Evolutionary conservation across 441 rosid species (phyloP).

Genomic region (Brassica balearica): DNA sequence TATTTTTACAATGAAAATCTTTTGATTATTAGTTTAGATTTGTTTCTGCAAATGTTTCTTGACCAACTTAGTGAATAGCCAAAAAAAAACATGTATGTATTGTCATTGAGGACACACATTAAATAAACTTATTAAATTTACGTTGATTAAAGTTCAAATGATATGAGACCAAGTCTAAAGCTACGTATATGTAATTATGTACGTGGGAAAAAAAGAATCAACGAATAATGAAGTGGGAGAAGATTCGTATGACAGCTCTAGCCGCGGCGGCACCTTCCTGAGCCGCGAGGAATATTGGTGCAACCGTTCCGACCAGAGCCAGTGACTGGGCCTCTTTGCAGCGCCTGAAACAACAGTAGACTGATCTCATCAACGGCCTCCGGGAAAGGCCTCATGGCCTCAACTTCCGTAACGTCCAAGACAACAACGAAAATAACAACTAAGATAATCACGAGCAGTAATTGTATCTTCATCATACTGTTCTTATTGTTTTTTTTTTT

Average conservation of each 20-base stretch:
- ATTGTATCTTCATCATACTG: constrained; percentile 31
- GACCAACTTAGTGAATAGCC: background rate
- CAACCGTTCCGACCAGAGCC: constrained; percentile 42
- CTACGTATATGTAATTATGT: constrained; percentile 31
- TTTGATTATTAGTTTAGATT: no score
- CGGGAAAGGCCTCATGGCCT: constrained; percentile 45
- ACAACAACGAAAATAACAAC: constrained; percentile 24
- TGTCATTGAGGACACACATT: background rate
- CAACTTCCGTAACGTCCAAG: constrained; percentile 38
- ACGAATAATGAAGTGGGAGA: constrained; percentile 21
- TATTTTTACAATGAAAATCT: no score
- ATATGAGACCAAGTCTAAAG: constrained; percentile 4
- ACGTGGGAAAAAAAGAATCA: constrained; percentile 25
- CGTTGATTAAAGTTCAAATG: constrained; percentile 20
- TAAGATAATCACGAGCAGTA: constrained; percentile 23
- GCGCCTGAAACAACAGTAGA: constrained; percentile 36
- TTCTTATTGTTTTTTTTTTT: constrained; percentile 5
- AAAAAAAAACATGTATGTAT: constrained; percentile 2
- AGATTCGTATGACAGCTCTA: constrained; percentile 16
- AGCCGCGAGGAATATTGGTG: constrained; percentile 39
- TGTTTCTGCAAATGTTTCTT: background rate
- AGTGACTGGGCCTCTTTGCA: constrained; percentile 37
- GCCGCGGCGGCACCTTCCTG: constrained; percentile 38
- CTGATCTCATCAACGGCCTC: background rate
- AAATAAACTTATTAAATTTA: background rate